Percentiles rank a stretch among this genome's conserved stretches.
phyloP scores from a whole-genome alignment of 2,329 filamentous ascomycete species.

The Fusarium lyarnte region DNA sequence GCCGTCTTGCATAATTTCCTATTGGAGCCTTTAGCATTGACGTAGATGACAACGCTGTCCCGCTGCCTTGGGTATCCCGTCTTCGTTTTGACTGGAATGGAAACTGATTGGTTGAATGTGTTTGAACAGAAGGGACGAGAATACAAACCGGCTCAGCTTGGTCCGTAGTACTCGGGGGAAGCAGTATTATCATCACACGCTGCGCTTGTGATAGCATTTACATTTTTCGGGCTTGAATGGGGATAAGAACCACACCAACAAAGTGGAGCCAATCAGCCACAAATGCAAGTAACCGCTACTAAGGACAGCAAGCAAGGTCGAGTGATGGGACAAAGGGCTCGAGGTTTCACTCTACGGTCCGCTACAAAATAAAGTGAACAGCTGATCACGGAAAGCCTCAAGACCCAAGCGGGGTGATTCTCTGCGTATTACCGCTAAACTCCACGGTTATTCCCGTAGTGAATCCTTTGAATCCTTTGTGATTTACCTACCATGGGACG shows the following conservation, averaged over 20 bases:
- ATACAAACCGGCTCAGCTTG: not conserved
- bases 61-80: conserved; percentile 33
- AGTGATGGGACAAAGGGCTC: not conserved
- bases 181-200: conserved; percentile 9
- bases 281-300: conserved; percentile 13
- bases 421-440: not conserved
- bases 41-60: conserved; percentile 10
- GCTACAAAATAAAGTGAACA: not conserved
- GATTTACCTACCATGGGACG: not conserved
- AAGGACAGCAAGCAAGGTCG: not conserved
- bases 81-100: not conserved
- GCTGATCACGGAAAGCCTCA: conserved; percentile 1
- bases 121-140: conserved; percentile 19
- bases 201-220: conserved; percentile 8
- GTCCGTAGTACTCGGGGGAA: not conserved
- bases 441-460: not conserved
- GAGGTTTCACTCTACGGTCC: not conserved
- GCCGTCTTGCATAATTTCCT: not conserved
- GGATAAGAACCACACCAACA: conserved; percentile 9
- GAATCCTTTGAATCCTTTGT: not conserved
- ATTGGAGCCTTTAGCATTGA: conserved; percentile 24
- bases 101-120: conserved; percentile 17
- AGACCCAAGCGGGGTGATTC: conserved; percentile 4
- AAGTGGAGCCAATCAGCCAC: conserved; percentile 27
- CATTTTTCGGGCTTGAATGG: not conserved